Evolutionary conservation across 768 basidiomycete genomes (phyloP), one percentile per base, ranked within the genome.

Genomic region (Naematelia aurantialba): DNA sequence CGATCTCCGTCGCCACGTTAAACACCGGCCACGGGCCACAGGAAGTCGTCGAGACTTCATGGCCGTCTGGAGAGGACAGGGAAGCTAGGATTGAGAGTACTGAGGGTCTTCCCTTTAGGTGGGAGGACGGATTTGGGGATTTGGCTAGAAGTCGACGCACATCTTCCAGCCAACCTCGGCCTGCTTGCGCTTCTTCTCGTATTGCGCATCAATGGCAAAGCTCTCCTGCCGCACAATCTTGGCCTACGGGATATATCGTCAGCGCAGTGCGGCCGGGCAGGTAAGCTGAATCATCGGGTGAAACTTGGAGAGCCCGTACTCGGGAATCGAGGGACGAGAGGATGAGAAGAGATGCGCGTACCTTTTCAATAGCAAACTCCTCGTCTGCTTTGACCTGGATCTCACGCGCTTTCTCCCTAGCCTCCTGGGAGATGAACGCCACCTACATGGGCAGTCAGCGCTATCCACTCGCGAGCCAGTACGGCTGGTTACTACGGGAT

Each of bases 331-430:
- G 2, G 29, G 22, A 47, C 19, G 14, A 30, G 14, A 21, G 27
- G 31, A 19, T 10, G 48, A 17, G 58, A 27, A 42, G 54, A 50
- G 53, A 25, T 34, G 39, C 54, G 60, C 76, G 21, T 52, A 80
- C 93, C 84, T 99, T 99, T 78, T 99, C 96, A 66, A 99, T 98
- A 19, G 94, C 89, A 74, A 98, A 98, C 80, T 99, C 94, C 77
- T 98, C 93, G 62, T 99, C 92, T 0, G 96, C 94, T 78, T 99
- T 99, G 60, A 97, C 91, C 64, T 84, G 87, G 61, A 99, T 92
- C 79, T 99, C 96, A 5, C 96, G 82, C 0, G 91, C 93, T 80
- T 99, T 99, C 81, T 99, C 94, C 65, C 89, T 78, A 3, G 94
- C 94, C 79, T 99, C 96, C 75, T 98, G 96, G 79, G 90, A 94